Evolutionary conservation across 2,329 filamentous ascomycete species (phyloP), one percentile per base, ranked within the genome.

Genomic region (Clonostachys sp.): DNA sequence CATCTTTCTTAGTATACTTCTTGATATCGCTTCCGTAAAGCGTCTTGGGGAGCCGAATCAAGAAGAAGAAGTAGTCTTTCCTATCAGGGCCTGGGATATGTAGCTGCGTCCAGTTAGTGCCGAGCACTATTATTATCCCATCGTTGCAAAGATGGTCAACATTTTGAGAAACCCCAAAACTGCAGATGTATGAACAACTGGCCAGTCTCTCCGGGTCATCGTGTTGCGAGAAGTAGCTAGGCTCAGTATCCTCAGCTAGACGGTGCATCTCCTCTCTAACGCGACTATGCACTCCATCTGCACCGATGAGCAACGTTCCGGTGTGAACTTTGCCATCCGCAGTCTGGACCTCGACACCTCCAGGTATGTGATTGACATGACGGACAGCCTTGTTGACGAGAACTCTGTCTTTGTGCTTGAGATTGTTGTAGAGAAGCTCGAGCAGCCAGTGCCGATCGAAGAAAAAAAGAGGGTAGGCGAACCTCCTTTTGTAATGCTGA

Each of bases 231-330:
- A 30, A 30, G 9, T 30, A 10, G 24, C 24, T 5, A 58, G 47
- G 2, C 36, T 39, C 36, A 10, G 36, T 53, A 30, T 30, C 24
- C 24, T 48, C 13, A 50, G 49, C 44, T 2, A 59, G 48, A 6
- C 55, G 49, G 24, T 44, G 46, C 57, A 60, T 60, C 36, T 63
- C 59, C 6, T 54, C 44, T n/a, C 70, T 54, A 5, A 67, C 56
- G 3, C 51, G 47, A 54, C 68, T 71, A 48, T 69, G 60, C 14
- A 71, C 58, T 12, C 70, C 68, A 46, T 72, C 69, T 5, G 65
- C 61, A 6, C 68, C 67, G 5, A 71, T 54, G 6, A 71, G 52
- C 1, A 72, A 49, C 20, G 56, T 45, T 9, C 44, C 59, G 1
- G 50, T 45, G 5, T 48, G 41, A 2, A 62, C 66, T 2, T 41